Base-by-base conservation (phyloP, 2,329 filamentous ascomycete species). In the Rhytidhysteron rufulum region DNA sequence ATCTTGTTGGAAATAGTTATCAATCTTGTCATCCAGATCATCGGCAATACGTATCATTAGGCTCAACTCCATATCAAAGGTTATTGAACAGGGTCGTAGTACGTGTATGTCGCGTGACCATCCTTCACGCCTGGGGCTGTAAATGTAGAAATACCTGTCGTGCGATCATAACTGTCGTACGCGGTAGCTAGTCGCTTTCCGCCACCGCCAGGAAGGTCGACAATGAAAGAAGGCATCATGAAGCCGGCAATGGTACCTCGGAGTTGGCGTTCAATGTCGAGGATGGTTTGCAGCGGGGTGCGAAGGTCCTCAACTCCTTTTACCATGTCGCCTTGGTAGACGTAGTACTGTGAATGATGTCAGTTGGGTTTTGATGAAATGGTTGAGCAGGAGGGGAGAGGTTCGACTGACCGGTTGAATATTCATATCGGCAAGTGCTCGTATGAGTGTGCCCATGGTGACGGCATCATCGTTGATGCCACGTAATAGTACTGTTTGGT, bases 251-350 rank as follows among this genome's bases (percentile, higher is more conserved):
- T 76, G 0, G 72, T 77, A 21, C 80, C 80, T 9, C 77, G 74
- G 39, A 84, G 69, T 31, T 76, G 56, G 17, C 71, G 67, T 56
- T 84, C 79, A 0, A 84, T 63, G 15, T 78, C 63, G 13, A 83
- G 67, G 34, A 80, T 80, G 2, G 74, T 78, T 31, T 70, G 68
- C 9, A 84, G 68, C 2, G 79, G 78, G 1, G 80, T 84, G 6
- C 80, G 75, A 17, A 83, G 66, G 50, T 84, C 79, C 62, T 84
- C 80, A 2, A 79, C 69, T 32, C 73, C 75, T 20, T 68, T 60
- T 7, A 82, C 77, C 73, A 83, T 78, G 55, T 84, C 80, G 34
- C 75, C 77, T 53, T 82, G 79, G 57, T 83, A 84, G 37, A 84
- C 74, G 50, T 84, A 84, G 57, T 83, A 83, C 73, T 79, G 48